A percentile compares a stretch with the other conserved stretches of the same genome.
Conservation (phyloP, 1,284 basidiomycete species). For the Ustilago lituana region DNA sequence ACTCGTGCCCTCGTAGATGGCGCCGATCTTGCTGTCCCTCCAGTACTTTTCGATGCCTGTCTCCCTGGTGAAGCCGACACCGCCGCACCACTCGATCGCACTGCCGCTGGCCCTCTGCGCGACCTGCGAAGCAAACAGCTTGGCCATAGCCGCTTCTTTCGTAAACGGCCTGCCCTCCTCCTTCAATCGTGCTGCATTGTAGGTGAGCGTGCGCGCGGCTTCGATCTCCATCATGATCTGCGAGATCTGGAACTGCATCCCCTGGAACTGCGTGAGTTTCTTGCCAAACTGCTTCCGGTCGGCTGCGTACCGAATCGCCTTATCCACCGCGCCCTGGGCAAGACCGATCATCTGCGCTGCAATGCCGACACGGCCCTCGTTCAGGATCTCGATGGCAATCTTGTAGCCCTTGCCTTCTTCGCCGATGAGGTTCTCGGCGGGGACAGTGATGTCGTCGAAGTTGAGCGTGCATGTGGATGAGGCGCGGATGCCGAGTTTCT, state of each 20-base stretch:
- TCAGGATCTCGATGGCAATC: slow-evolving; percentile 92
- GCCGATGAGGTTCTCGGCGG: slow-evolving; percentile 91
- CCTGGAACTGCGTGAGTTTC: slow-evolving; percentile 84
- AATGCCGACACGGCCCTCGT: slow-evolving; percentile 97
- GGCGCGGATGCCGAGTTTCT: slow-evolving; percentile 95
- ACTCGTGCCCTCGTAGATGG: slow-evolving; percentile 89
- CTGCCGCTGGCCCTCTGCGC: slow-evolving; percentile 86
- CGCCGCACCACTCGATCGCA: slow-evolving; percentile 97
- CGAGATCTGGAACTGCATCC: slow-evolving; percentile 94
- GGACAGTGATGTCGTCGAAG: slow-evolving; percentile 94
- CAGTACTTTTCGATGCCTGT: slow-evolving; percentile 86
- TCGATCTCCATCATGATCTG: slow-evolving; percentile 85
- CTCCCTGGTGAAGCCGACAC: slow-evolving; percentile 83
- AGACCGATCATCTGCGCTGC: slow-evolving; percentile 85
- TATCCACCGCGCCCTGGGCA: slow-evolving; percentile 95
- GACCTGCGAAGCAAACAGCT: slow-evolving; percentile 83
- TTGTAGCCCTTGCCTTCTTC: slow-evolving; percentile 96
- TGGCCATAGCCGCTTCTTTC: slow-evolving; percentile 94
- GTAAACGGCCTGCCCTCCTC: slow-evolving; percentile 92
- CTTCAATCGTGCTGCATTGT: slow-evolving; percentile 92
- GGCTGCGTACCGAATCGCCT: slow-evolving; percentile 90
- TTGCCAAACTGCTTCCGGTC: slow-evolving; percentile 94
- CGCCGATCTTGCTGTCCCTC: slow-evolving; percentile 80
- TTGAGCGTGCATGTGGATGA: slow-evolving; percentile 96
- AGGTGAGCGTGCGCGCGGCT: slow-evolving; percentile 89